Conservation (phyloP, 495 filamentous ascomycete species). For the Aspergillus biplanus region DNA sequence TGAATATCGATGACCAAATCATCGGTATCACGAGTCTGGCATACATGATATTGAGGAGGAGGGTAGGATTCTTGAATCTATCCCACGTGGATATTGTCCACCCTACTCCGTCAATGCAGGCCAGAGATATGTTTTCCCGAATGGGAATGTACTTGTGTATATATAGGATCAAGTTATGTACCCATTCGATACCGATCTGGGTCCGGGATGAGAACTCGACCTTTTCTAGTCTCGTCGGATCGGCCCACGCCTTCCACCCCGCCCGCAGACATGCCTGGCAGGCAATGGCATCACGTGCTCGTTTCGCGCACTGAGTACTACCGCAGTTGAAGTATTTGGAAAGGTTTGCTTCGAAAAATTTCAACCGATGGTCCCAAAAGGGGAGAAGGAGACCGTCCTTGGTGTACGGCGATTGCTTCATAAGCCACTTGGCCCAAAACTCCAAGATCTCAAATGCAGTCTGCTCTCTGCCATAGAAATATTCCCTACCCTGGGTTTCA, state of each 20-base stretch:
- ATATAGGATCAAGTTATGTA: slow-evolving; percentile 12
- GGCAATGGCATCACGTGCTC: neutral
- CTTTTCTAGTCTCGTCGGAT: slow-evolving; percentile 11
- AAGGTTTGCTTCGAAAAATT: slow-evolving; percentile 9
- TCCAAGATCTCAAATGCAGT: slow-evolving; percentile 16
- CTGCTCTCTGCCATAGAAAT: slow-evolving; percentile 16
- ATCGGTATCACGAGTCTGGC: slow-evolving; percentile 17
- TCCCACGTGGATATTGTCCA: slow-evolving; percentile 5
- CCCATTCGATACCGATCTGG: slow-evolving; percentile 13
- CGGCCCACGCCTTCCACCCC: slow-evolving; percentile 8
- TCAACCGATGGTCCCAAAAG: slow-evolving; percentile 18
- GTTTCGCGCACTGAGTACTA: slow-evolving; percentile 4
- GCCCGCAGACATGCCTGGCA: slow-evolving; percentile 18
- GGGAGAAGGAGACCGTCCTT: slow-evolving; percentile 13
- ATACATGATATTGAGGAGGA: slow-evolving; percentile 17
- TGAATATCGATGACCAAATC: slow-evolving; percentile 18
- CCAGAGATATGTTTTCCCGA: slow-evolving; percentile 6
- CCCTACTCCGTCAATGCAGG: slow-evolving; percentile 9
- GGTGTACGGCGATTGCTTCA: slow-evolving; percentile 14
- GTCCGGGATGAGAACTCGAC: slow-evolving; percentile 19
- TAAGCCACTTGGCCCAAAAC: slow-evolving; percentile 22
- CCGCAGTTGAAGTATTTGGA: slow-evolving; percentile 11
- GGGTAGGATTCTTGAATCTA: slow-evolving; percentile 12
- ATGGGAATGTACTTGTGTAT: slow-evolving; percentile 15
- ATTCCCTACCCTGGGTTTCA: slow-evolving; percentile 13